Evolutionary conservation across 495 filamentous ascomycete genomes (phyloP).

Genomic region (Extremus antarcticus): DNA sequence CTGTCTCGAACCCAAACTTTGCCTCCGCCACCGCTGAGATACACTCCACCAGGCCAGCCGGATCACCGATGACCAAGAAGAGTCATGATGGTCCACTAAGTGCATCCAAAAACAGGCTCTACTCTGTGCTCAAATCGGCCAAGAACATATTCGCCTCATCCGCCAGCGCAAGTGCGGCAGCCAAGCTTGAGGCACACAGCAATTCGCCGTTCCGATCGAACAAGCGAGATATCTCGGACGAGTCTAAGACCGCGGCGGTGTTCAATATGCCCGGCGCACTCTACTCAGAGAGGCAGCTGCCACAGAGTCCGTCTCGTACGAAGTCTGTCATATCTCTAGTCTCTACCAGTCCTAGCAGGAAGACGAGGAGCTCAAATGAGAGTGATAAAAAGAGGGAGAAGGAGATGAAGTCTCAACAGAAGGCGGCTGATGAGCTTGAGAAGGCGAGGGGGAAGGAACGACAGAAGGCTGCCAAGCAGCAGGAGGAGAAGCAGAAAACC

Average conservation of each 20-base stretch:
- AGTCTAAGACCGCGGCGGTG: constrained; percentile 14
- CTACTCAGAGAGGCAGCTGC: constrained; percentile 14
- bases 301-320: constrained; percentile 4
- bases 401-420: constrained; percentile 47
- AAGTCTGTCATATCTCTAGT: constrained; percentile 4
- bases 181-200: constrained; percentile 46
- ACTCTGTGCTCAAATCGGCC: constrained; percentile 76
- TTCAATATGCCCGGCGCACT: constrained; percentile 20
- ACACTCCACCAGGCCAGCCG: constrained; percentile 53
- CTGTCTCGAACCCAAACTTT: constrained; percentile 49
- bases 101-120: constrained; percentile 77
- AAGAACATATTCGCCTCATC: constrained; percentile 74
- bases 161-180: constrained; percentile 65
- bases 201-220: constrained; percentile 31
- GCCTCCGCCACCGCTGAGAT: constrained; percentile 29
- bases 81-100: constrained; percentile 69
- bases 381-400: constrained; percentile 54
- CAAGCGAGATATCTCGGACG: constrained; percentile 13
- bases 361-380: constrained; percentile 66
- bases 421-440: constrained; percentile 46
- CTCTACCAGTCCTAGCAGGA: constrained; percentile 32
- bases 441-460: constrained; percentile 55
- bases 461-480: constrained; percentile 27
- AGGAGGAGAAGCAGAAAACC: constrained; percentile 10
- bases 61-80: constrained; percentile 52